Conservation (phyloP, 169 alveolate species). For the Plasmodium sp. region DNA sequence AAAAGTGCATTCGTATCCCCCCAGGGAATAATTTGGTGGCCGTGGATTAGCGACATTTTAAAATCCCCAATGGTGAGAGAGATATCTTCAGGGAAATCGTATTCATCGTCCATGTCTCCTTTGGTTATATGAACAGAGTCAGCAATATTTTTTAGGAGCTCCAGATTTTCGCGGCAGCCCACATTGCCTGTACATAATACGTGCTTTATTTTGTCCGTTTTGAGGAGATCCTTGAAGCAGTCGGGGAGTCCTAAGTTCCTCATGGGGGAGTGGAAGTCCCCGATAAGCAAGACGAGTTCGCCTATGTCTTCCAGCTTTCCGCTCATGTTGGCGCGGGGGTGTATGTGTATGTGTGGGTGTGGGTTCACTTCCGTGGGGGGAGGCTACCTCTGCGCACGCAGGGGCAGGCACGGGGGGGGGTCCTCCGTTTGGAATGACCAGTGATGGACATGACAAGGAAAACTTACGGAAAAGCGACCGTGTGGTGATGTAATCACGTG, state of each 20-base stretch:
- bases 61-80: conserved; percentile 87
- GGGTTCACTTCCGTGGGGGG: not conserved
- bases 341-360: not conserved
- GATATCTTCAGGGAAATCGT: conserved; percentile 79
- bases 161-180: conserved; percentile 82
- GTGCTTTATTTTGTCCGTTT: conserved; percentile 84
- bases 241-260: conserved; percentile 83
- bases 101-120: conserved; percentile 85
- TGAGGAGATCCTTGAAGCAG: conserved; percentile 82
- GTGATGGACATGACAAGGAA: not conserved
- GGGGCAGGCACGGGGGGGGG: not conserved
- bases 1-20: conserved; percentile 92
- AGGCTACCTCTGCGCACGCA: not conserved
- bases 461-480: not conserved
- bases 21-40: conserved; percentile 95
- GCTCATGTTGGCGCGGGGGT: conserved; percentile 10
- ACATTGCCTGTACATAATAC: conserved; percentile 87
- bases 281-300: conserved; percentile 83
- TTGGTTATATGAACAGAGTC: conserved; percentile 84
- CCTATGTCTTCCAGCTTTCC: conserved; percentile 74
- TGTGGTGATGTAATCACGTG: not conserved
- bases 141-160: conserved; percentile 81
- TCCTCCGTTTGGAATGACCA: not conserved
- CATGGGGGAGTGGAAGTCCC: conserved; percentile 86
- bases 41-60: conserved; percentile 94